phyloP scores from a whole-genome alignment of 495 filamentous ascomycete genomes.

The Xylaria longipes region DNA sequence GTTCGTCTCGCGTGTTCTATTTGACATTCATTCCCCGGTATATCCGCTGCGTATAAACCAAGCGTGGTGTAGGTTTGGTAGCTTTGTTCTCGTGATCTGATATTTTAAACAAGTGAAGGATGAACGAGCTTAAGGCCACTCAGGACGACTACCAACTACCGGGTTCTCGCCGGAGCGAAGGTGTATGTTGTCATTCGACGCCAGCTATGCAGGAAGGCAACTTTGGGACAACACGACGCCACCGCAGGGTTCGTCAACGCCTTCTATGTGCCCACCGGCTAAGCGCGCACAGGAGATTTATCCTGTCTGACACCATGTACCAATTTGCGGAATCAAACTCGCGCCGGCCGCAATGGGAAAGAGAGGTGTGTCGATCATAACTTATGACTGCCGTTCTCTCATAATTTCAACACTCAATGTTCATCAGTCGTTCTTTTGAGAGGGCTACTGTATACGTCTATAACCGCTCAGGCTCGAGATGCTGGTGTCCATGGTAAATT shows the following conservation, averaged over 20 bases:
- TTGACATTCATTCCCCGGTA: slow-evolving; percentile 9
- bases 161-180: slow-evolving; percentile 15
- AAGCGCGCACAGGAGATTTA: slow-evolving; percentile 11
- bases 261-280: slow-evolving; percentile 2
- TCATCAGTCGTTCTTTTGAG: background rate
- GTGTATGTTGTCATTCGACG: slow-evolving; percentile 7
- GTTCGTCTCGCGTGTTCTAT: background rate
- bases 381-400: background rate
- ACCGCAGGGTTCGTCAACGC: slow-evolving; percentile 17
- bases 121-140: background rate
- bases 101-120: slow-evolving; percentile 14
- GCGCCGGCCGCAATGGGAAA: slow-evolving; percentile 6
- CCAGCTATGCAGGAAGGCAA: slow-evolving; percentile 15
- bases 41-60: background rate
- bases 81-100: background rate
- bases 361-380: slow-evolving; percentile 14
- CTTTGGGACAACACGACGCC: slow-evolving; percentile 9
- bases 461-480: background rate
- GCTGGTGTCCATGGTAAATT: background rate
- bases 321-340: slow-evolving; percentile 15
- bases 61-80: slow-evolving; percentile 14
- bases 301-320: background rate
- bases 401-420: background rate
- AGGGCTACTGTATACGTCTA: background rate
- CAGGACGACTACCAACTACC: slow-evolving; percentile 16